phyloP scores from a whole-genome alignment of 352 stramenopile species.

The Pythium phragmiticola region DNA sequence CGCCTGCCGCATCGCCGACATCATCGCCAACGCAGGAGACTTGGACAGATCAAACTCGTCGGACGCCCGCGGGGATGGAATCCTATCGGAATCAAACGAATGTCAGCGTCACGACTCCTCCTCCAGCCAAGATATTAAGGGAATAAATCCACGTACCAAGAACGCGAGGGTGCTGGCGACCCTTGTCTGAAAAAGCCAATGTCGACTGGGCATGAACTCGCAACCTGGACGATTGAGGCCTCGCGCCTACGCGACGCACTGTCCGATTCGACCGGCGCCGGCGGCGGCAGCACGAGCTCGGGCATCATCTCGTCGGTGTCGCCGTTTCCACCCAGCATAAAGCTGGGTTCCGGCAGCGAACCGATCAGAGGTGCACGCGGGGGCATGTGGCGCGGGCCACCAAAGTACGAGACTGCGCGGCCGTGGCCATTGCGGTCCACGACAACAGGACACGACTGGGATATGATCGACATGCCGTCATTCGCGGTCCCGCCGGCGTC shows the following conservation, averaged over 20 bases:
- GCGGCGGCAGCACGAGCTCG: slow-evolving; percentile 55
- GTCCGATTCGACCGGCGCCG: slow-evolving; percentile 30
- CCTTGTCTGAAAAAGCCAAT: slow-evolving; percentile 54
- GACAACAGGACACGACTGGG: slow-evolving; percentile 53
- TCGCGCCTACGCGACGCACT: slow-evolving; percentile 22
- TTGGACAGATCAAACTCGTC: slow-evolving; percentile 77
- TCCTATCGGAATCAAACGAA: slow-evolving; percentile 2
- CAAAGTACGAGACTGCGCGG: slow-evolving; percentile 16
- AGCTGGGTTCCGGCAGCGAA: slow-evolving; percentile 63
- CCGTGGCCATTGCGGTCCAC: slow-evolving; percentile 32
- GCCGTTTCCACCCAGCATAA: slow-evolving; percentile 30
- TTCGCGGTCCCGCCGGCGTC: slow-evolving; percentile 3
- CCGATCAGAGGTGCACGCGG: slow-evolving; percentile 55
- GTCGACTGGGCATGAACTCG: slow-evolving; percentile 65
- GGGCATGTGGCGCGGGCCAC: slow-evolving; percentile 29
- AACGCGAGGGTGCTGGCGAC: slow-evolving; percentile 33
- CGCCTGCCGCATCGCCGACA: slow-evolving; percentile 55
- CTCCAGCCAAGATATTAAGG: too few species aligned
- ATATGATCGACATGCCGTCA: slow-evolving; percentile 33
- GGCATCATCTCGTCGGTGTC: slow-evolving; percentile 47
- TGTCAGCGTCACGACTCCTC: not conserved
- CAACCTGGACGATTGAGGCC: slow-evolving; percentile 62
- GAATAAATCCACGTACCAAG: slow-evolving; percentile 34
- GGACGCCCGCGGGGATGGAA: slow-evolving; percentile 33
- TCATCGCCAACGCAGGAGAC: slow-evolving; percentile 59